Percentiles rank a stretch among this genome's conserved stretches.
These are phyloP conservation scores for Amphicarpaea edgeworthii DNA, from an alignment of 306 rosid species.

Conservation along the genomic window DNA sequence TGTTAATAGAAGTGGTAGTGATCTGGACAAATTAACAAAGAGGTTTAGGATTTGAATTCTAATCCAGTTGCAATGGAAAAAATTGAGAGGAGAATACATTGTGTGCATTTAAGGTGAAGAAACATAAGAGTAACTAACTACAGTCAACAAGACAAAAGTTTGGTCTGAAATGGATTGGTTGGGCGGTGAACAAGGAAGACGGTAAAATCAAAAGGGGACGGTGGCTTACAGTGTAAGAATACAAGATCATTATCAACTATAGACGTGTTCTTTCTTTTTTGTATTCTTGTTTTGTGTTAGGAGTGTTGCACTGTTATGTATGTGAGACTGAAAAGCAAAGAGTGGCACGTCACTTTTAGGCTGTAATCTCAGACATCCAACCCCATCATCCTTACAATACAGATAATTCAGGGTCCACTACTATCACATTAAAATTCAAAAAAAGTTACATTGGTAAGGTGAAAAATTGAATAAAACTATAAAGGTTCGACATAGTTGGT, in stretches of 20 bases:
- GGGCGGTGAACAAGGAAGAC: constrained; percentile 3
- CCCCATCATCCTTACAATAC: constrained; percentile 20
- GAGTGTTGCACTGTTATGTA: neutral
- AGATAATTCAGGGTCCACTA: constrained; percentile 48
- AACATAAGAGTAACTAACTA: neutral
- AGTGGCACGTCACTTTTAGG: constrained; percentile 43
- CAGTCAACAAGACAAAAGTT: neutral
- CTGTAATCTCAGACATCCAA: constrained; percentile 40
- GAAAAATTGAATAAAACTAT: constrained; percentile 4
- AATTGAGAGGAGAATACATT: too few species aligned
- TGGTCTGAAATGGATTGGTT: constrained; percentile 6
- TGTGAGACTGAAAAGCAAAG: constrained; percentile 31
- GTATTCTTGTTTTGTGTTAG: neutral
- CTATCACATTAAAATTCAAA: constrained; percentile 28
- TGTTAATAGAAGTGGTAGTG: too few species aligned
- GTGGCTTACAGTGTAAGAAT: neutral
- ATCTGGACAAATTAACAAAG: too few species aligned
- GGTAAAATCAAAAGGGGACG: constrained; percentile 14
- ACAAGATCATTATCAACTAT: neutral
- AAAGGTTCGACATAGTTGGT: constrained; percentile 25
- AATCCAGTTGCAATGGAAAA: too few species aligned
- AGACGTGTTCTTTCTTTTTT: neutral
- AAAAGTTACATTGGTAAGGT: neutral
- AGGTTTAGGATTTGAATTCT: too few species aligned
- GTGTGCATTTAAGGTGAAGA: too few species aligned